Conservation (phyloP, 129 eudicot species). For the Escallonia rubra region DNA sequence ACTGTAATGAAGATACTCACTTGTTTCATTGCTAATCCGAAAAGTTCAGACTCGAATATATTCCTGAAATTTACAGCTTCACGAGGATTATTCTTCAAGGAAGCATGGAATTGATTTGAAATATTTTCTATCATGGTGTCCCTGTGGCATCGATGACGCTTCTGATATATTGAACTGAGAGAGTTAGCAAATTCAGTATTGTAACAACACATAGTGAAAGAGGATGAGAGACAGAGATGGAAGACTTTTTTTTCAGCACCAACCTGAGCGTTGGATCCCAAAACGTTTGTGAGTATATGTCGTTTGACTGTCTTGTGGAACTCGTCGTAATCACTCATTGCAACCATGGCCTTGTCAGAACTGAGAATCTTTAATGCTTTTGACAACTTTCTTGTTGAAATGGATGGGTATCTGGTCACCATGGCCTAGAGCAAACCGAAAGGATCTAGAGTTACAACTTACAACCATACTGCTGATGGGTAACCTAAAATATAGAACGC, state of each 20-base stretch:
- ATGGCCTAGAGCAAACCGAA: constrained; percentile 47
- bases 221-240: too few relatives aligned
- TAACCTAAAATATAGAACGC: background rate
- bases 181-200: background rate
- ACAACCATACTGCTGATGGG: background rate
- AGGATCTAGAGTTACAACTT: background rate
- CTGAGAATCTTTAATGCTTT: constrained; percentile 70
- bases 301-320: constrained; percentile 60
- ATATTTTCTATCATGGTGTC: constrained; percentile 54
- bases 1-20: constrained; percentile 35
- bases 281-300: constrained; percentile 42
- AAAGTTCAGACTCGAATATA: constrained; percentile 71
- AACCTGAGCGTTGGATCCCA: constrained; percentile 94
- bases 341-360: constrained; percentile 76
- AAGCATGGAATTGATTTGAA: constrained; percentile 31
- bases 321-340: constrained; percentile 83
- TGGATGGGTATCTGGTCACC: constrained; percentile 75
- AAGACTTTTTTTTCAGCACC: background rate
- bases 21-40: constrained; percentile 72
- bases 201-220: background rate
- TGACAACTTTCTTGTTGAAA: constrained; percentile 76
- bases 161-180: constrained; percentile 27
- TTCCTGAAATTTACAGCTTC: constrained; percentile 59
- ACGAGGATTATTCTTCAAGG: constrained; percentile 23
- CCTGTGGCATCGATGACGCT: constrained; percentile 56